These are phyloP conservation scores for Hanseniaspora nectarophila DNA, from an alignment of 805 yeast genomes.

Conservation along the genomic window DNA sequence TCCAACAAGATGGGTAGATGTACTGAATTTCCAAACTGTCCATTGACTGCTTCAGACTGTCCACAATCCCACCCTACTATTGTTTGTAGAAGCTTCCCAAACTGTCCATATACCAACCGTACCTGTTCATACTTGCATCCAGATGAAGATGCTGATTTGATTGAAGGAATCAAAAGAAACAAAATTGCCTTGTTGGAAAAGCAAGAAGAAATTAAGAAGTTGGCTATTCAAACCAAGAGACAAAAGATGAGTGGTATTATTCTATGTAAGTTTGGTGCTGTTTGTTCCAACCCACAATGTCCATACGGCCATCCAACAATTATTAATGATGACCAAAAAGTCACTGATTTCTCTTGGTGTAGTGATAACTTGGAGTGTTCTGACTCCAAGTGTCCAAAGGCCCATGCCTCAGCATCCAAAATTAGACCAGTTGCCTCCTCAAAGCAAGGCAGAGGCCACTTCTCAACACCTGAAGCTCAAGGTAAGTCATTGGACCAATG, in stretches of 20 bases:
- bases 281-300: constrained; percentile 68
- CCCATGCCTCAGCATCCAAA: constrained; percentile 70
- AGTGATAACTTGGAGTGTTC: constrained; percentile 52
- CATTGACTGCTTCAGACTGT: constrained; percentile 46
- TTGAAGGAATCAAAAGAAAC: constrained; percentile 54
- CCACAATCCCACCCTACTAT: constrained; percentile 70
- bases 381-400: constrained; percentile 51
- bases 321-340: constrained; percentile 61
- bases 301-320: constrained; percentile 91
- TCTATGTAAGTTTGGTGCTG: constrained; percentile 62
- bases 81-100: constrained; percentile 60
- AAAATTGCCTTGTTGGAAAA: constrained; percentile 41
- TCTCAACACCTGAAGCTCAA: constrained; percentile 18
- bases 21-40: constrained; percentile 59
- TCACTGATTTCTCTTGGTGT: constrained; percentile 65
- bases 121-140: constrained; percentile 78
- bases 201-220: constrained; percentile 29
- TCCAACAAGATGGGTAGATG: constrained; percentile 48
- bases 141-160: constrained; percentile 65
- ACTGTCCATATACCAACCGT: constrained; percentile 68
- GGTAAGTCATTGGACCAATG: constrained; percentile 67
- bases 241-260: constrained; percentile 40
- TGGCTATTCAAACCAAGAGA: constrained; percentile 27
- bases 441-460: constrained; percentile 13
- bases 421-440: constrained; percentile 29